These are phyloP conservation scores for Akanthomyces uredinophilus DNA, from an alignment of 2,329 filamentous ascomycete species.

Conservation along the genomic window DNA sequence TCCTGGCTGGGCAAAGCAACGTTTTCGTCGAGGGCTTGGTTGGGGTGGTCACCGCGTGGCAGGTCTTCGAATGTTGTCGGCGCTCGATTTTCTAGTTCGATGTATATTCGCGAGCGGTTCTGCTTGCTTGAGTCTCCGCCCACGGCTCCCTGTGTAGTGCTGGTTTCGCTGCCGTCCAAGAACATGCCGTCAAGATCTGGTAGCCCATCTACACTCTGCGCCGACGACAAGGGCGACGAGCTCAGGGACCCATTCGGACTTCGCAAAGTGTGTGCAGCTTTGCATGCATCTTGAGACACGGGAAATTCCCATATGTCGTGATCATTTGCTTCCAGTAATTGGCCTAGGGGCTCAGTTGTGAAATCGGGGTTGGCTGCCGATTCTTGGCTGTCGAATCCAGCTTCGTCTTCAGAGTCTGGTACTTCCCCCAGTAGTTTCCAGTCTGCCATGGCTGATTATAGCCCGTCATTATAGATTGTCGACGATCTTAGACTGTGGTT, in stretches of 20 bases:
- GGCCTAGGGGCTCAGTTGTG: neutral
- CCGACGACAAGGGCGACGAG: constrained; percentile 33
- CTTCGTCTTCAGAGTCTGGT: constrained; percentile 47
- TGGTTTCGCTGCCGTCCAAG: neutral
- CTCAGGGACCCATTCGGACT: constrained; percentile 14
- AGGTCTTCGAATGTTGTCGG: neutral
- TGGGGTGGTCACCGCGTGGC: neutral
- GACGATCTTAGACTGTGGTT: neutral
- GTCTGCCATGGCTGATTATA: constrained; percentile 34
- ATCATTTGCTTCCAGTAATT: neutral
- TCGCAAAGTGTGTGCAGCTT: constrained; percentile 6
- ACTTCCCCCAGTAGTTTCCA: constrained; percentile 48
- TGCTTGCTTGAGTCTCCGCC: neutral
- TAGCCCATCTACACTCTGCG: constrained; percentile 25
- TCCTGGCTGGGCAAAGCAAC: constrained; percentile 11
- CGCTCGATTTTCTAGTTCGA: neutral
- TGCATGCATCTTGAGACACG: constrained; percentile 25
- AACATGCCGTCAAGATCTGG: constrained; percentile 19
- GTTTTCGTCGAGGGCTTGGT: neutral
- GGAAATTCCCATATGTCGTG: constrained; percentile 34
- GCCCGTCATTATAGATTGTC: constrained; percentile 17
- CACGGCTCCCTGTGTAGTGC: constrained; percentile 12
- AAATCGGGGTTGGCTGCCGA: constrained; percentile 17
- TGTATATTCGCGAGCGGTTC: neutral
- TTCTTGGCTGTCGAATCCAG: constrained; percentile 35